Percentiles rank a stretch among this genome's conserved stretches.
phyloP scores from a whole-genome alignment of 2,329 filamentous ascomycete genomes.

The Cryphonectria naterciae region DNA sequence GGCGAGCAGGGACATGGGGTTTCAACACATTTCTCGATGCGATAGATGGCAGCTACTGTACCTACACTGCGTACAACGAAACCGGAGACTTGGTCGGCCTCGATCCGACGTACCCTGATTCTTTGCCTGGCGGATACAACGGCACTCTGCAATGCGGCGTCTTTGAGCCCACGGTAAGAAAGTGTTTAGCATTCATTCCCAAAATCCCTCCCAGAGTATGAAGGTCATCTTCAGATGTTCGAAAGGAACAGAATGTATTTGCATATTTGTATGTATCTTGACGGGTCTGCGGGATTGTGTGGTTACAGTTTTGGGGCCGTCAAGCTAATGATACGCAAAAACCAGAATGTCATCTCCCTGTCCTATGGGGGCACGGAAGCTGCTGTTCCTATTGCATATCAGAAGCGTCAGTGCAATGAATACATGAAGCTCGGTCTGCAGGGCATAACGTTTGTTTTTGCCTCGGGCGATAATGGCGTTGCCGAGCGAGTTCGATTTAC shows the following conservation, averaged over 20 bases:
- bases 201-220: neutral
- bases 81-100: constrained; percentile 46
- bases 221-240: neutral
- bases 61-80: constrained; percentile 50
- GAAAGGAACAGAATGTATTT: neutral
- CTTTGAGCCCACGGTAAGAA: constrained; percentile 47
- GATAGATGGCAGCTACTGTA: constrained; percentile 56
- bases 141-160: constrained; percentile 43
- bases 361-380: constrained; percentile 60
- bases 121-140: constrained; percentile 50
- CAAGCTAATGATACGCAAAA: neutral
- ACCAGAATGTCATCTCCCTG: constrained; percentile 57
- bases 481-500: constrained; percentile 4
- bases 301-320: neutral
- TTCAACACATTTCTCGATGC: constrained; percentile 43
- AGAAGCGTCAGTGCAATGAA: constrained; percentile 54
- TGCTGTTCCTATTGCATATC: constrained; percentile 57
- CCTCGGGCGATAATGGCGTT: constrained; percentile 54
- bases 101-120: constrained; percentile 55
- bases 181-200: no score
- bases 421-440: constrained; percentile 57
- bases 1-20: constrained; percentile 14
- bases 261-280: neutral
- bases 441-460: constrained; percentile 52
- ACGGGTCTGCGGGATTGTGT: neutral